phyloP scores from a whole-genome alignment of 768 basidiomycete species.

The Amanita subjunquillea region DNA sequence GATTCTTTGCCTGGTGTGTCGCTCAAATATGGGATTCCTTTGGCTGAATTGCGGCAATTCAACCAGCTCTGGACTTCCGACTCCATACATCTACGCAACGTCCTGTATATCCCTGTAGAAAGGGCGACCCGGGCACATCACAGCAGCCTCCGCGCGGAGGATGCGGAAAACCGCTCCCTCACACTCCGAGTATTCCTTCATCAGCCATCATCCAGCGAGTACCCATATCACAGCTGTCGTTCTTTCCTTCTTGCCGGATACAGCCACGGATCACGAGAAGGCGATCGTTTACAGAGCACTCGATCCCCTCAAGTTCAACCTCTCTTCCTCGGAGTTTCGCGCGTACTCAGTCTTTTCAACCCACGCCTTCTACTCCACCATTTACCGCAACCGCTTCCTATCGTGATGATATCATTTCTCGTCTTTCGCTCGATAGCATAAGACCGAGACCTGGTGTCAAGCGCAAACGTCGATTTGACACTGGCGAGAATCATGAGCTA shows the following conservation, averaged over 20 bases:
- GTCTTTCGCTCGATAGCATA: constrained; percentile 43
- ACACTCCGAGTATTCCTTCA: background rate
- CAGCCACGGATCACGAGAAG: constrained; percentile 8
- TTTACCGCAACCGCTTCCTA: constrained; percentile 39
- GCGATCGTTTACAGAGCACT: constrained; percentile 7
- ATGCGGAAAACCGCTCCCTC: background rate
- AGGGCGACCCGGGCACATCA: constrained; percentile 29
- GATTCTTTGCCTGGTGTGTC: constrained; percentile 87
- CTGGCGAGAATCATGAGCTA: constrained; percentile 4
- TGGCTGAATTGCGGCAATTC: constrained; percentile 72
- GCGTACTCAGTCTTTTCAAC: constrained; percentile 20
- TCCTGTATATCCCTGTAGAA: constrained; percentile 72
- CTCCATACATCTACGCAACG: constrained; percentile 77
- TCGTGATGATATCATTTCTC: constrained; percentile 42
- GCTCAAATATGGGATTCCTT: constrained; percentile 78
- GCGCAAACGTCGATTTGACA: background rate
- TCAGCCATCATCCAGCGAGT: constrained; percentile 29
- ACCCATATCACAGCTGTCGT: constrained; percentile 40
- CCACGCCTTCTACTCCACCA: constrained; percentile 30
- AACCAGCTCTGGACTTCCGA: constrained; percentile 96
- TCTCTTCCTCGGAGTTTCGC: constrained; percentile 9
- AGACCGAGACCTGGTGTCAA: constrained; percentile 32
- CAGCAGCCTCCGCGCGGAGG: too few relatives aligned
- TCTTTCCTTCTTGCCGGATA: constrained; percentile 36
- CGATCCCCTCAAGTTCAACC: constrained; percentile 1